A percentile compares a stretch with the other conserved stretches of the same genome.
These are phyloP conservation scores for Cutaneotrichosporon mucoides DNA, from an alignment of 1,284 basidiomycete genomes.

Conservation along the genomic window DNA sequence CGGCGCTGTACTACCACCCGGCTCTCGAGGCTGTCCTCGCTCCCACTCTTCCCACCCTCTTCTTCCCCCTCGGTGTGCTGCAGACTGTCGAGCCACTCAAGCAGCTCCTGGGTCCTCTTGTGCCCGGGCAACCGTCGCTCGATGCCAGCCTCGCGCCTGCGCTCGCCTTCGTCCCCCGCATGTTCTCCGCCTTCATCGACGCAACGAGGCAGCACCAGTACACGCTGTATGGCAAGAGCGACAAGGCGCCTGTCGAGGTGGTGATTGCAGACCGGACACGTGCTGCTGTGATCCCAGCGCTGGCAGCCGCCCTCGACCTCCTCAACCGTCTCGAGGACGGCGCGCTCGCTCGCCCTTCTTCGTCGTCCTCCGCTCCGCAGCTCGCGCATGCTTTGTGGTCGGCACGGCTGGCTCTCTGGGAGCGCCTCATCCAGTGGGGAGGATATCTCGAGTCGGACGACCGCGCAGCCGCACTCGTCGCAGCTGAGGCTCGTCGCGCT, in stretches of 20 bases:
- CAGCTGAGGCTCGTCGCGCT: slow-evolving; percentile 17
- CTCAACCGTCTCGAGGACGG: slow-evolving; percentile 20
- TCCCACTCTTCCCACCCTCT: slow-evolving; percentile 18
- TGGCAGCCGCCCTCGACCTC: slow-evolving; percentile 17
- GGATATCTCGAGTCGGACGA: slow-evolving; percentile 43
- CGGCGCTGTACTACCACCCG: slow-evolving; percentile 17
- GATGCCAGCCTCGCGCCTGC: slow-evolving; percentile 7
- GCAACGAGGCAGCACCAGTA: slow-evolving; percentile 25
- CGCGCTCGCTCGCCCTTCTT: slow-evolving; percentile 3
- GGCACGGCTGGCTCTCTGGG: slow-evolving; percentile 28
- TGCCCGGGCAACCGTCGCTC: not conserved
- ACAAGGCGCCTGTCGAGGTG: slow-evolving; percentile 32
- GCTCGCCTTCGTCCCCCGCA: slow-evolving; percentile 20
- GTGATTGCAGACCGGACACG: slow-evolving; percentile 36
- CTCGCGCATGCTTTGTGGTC: slow-evolving; percentile 10
- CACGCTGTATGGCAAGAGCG: slow-evolving; percentile 28
- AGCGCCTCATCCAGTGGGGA: slow-evolving; percentile 33
- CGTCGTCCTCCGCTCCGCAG: not conserved
- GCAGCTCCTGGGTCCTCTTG: slow-evolving; percentile 5
- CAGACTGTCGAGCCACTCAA: slow-evolving; percentile 23
- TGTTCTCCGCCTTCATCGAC: slow-evolving; percentile 26
- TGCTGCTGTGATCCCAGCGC: slow-evolving; percentile 24
- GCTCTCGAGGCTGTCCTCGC: slow-evolving; percentile 13
- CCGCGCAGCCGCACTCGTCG: slow-evolving; percentile 25
- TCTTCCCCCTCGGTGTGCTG: slow-evolving; percentile 29